Percentiles rank a stretch among this genome's conserved stretches.
These are phyloP conservation scores for Blakeslea trispora DNA, from an alignment of 371 early-diverging fungal genomes.

Conservation along the genomic window DNA sequence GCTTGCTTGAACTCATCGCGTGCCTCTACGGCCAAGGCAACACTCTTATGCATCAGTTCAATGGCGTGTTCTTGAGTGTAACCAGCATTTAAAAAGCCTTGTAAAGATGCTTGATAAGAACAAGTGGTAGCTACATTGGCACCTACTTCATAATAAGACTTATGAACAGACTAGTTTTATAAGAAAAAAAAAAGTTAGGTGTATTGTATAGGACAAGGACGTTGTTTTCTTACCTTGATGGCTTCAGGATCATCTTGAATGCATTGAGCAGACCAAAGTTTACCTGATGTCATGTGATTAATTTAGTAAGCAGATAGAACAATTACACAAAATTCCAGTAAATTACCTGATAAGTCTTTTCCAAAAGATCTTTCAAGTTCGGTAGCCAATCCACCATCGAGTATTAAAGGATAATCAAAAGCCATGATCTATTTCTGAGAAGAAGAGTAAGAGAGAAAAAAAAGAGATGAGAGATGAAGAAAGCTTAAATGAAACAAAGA, in stretches of 20 bases:
- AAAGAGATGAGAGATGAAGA: background rate
- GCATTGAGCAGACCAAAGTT: conserved; percentile 54
- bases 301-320: background rate
- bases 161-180: conserved; percentile 38
- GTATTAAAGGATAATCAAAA: conserved; percentile 39
- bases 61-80: conserved; percentile 32
- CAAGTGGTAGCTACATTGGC: conserved; percentile 51
- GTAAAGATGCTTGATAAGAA: conserved; percentile 51
- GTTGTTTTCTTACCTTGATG: conserved; percentile 47
- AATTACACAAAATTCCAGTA: background rate
- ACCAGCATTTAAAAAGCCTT: conserved; percentile 39
- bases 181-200: background rate
- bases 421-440: conserved; percentile 41
- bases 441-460: conserved; percentile 41
- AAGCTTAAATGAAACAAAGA: too few species aligned
- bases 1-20: conserved; percentile 32
- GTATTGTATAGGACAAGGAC: too few species aligned
- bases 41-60: conserved; percentile 38
- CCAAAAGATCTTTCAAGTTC: conserved; percentile 40
- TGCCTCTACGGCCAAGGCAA: conserved; percentile 44
- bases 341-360: conserved; percentile 43
- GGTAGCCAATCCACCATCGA: conserved; percentile 58
- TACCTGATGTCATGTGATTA: conserved; percentile 13
- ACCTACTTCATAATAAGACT: conserved; percentile 49
- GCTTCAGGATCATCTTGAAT: conserved; percentile 47